A percentile compares a stretch with the other conserved stretches of the same genome.
These are phyloP conservation scores for Ceratocystis variospora DNA, from an alignment of 2,329 filamentous ascomycete species.

Conservation along the genomic window DNA sequence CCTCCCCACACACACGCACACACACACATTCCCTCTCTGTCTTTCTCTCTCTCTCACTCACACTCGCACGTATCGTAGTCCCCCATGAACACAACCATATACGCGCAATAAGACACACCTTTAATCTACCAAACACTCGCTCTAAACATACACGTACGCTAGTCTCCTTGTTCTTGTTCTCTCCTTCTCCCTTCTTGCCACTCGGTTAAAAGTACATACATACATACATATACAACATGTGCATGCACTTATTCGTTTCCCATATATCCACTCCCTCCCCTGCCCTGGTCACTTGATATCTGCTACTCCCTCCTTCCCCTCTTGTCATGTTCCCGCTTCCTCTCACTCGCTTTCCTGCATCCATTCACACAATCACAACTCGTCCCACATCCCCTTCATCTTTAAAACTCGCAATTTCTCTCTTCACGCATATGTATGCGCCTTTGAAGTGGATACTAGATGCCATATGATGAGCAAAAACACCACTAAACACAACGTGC, in stretches of 20 bases:
- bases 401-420: background rate
- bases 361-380: background rate
- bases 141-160: background rate
- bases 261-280: background rate
- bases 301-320: background rate
- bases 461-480: too few relatives aligned
- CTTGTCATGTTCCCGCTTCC: background rate
- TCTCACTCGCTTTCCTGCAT: background rate
- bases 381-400: background rate
- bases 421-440: too few relatives aligned
- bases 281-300: background rate
- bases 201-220: background rate
- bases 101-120: too few relatives aligned
- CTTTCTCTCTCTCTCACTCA: background rate
- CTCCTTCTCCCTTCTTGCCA: background rate
- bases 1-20: background rate
- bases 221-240: background rate
- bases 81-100: background rate
- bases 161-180: background rate
- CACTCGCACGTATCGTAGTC: background rate
- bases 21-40: background rate
- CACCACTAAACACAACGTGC: too few relatives aligned
- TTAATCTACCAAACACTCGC: background rate
- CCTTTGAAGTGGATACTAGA: too few relatives aligned
- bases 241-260: background rate